Evolutionary conservation across 495 filamentous ascomycete species (phyloP).

Genomic region (Penicillium fimorum): DNA sequence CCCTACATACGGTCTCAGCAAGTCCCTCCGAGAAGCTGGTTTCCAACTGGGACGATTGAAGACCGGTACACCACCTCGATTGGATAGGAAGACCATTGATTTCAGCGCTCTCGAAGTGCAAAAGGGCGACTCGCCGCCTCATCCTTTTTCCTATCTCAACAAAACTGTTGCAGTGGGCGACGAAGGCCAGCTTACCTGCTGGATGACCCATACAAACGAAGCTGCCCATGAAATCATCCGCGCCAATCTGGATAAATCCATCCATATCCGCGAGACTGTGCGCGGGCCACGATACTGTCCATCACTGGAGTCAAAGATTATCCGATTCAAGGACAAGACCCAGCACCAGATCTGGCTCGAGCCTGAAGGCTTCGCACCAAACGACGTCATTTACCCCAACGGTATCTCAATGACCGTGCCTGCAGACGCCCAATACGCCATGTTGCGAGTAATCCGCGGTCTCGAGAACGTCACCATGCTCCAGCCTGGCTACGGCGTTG

Average conservation of each 20-base stretch:
- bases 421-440: conserved; percentile 74
- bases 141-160: conserved; percentile 91
- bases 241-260: conserved; percentile 82
- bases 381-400: conserved; percentile 91
- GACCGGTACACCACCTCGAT: conserved; percentile 89
- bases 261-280: conserved; percentile 95
- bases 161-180: conserved; percentile 68
- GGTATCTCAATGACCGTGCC: conserved; percentile 97
- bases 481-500: conserved; percentile 94
- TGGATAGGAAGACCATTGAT: conserved; percentile 81
- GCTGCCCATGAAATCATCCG: conserved; percentile 81
- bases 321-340: conserved; percentile 77
- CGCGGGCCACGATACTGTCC: conserved; percentile 94
- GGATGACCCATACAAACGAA: conserved; percentile 81
- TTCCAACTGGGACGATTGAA: conserved; percentile 91
- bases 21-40: conserved; percentile 83
- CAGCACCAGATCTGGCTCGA: conserved; percentile 92
- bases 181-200: conserved; percentile 70
- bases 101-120: conserved; percentile 70
- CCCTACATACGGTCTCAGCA: conserved; percentile 90
- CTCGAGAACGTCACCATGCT: conserved; percentile 92
- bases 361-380: conserved; percentile 86
- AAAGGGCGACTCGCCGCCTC: conserved; percentile 78
- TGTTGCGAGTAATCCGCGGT: conserved; percentile 80
- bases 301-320: conserved; percentile 90